phyloP scores from a whole-genome alignment of 768 basidiomycete genomes.

The Amanita phalloides region DNA sequence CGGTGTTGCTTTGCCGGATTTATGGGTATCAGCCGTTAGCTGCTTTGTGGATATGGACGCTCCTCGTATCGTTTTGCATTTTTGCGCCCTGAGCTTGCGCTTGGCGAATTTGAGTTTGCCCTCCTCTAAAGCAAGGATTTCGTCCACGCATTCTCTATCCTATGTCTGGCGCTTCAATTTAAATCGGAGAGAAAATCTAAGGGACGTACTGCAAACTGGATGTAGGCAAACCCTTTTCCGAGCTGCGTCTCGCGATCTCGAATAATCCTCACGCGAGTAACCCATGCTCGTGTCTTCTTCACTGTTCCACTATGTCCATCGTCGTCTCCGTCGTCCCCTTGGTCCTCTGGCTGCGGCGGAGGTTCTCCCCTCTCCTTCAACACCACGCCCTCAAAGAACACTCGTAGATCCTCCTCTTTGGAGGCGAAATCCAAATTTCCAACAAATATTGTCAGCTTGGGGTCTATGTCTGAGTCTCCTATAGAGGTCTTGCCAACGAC shows the following conservation, averaged over 20 bases:
- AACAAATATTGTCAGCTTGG: constrained; percentile 79
- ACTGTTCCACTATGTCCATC: constrained; percentile 15
- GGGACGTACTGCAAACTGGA: constrained; percentile 68
- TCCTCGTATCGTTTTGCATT: constrained; percentile 72
- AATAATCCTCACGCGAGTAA: constrained; percentile 77
- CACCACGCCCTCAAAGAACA: constrained; percentile 76
- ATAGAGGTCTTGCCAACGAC: constrained; percentile 22
- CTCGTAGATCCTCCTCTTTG: constrained; percentile 81
- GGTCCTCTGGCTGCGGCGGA: constrained; percentile 14
- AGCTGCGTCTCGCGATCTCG: constrained; percentile 87
- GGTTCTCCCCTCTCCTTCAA: constrained; percentile 60
- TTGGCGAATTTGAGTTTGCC: constrained; percentile 84
- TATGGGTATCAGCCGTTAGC: constrained; percentile 12
- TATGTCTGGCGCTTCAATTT: constrained; percentile 18
- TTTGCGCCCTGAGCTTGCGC: constrained; percentile 82
- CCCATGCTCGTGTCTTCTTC: constrained; percentile 46
- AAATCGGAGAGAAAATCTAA: not conserved
- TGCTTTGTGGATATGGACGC: constrained; percentile 16
- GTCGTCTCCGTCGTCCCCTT: constrained; percentile 16
- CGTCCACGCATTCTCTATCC: constrained; percentile 91
- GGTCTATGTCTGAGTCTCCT: constrained; percentile 38
- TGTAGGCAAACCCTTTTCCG: constrained; percentile 93
- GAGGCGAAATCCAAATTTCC: constrained; percentile 90
- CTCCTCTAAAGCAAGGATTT: constrained; percentile 73
- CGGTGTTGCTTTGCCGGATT: constrained; percentile 9